Evolutionary conservation across 352 stramenopile genomes (phyloP), one percentile per base, ranked within the genome.

Genomic region (Phytophthora sansomeana): DNA sequence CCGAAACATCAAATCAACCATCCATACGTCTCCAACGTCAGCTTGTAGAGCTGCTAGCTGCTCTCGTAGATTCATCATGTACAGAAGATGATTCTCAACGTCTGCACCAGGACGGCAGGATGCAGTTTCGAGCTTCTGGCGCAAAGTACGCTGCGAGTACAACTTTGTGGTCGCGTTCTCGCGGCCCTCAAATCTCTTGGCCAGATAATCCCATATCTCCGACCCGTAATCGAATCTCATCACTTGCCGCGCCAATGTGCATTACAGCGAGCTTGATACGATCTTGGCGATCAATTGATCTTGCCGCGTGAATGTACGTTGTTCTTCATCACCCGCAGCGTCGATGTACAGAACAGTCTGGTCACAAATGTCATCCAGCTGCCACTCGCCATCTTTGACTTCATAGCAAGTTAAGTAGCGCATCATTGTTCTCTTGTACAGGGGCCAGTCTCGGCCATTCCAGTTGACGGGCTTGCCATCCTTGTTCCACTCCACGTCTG

Each of bases 1-100:
- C 21, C 39, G 14, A 10, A 44, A n/a, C 53, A 52, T 52, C 1
- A 53, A 36, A 17, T 61, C 42, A 2, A 61, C 29, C 39, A 61
- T 46, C 53, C 39, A 53, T 0, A 14, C 4, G 28, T 52, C 53
- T 4, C 41, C 14, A 3, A 61, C 5, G 14, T 51, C 41, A 1
- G 39, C 53, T 13, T 38, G 13, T 6, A 61, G 8, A 0, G 17
- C 41, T 28, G 28, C 32, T 5, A 62, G 16, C 11, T 62, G 42
- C 43, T 54, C 42, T 0, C 54, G 29, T 1, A 62, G 54, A 1
- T 2, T 4, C 41, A 54, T 47, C 42, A 62, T 48, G 19, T 62
- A 62, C 1, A 41, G 3, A 0, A 54, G 29, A 24, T 54, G 30
- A 5, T 54, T 54, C 28, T 54, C 30, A 0, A 54, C 47, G n/a